Base-by-base conservation (phyloP, 305 asterid species). In the Fraxinus ornus region DNA sequence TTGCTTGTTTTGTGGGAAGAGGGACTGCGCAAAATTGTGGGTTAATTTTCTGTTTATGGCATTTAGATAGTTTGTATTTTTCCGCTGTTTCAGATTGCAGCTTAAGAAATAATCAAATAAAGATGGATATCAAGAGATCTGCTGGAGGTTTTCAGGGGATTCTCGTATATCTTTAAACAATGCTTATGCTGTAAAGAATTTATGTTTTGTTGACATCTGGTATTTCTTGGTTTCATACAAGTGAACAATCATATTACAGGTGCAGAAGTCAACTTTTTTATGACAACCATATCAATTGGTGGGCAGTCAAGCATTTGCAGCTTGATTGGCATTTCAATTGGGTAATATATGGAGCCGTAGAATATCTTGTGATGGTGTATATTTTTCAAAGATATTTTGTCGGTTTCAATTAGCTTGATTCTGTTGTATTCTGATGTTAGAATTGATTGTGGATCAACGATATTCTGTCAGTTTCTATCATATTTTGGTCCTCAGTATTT, bases 211-310 rank as follows among this genome's bases (percentile, higher is more conserved):
- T 78, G 86, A 77, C 74, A 44, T 79, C 5, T 28, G 76, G 79
- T 77, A 70, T 72, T 36, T 80, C 28, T 33, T 35, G 76, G 82
- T 75, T 82, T 70, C 55, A 32, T 80, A 26, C 77, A 32, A 68
- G 49, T 75, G 82, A 17, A 55, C 32, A 12, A 28, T 76, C 9
- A 28, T 78, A 41, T 78, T 81, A 73, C 84, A 75, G 87, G 47
- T 88, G 81, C 71, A 39, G 85, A 81, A 84, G 78, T 78, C 55
- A 78, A 78, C 80, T 24, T 70, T 79, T 44, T 36, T 28, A 68
- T 81, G 83, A 76, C 82, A 52, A 80, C 75, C 79, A 70, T 83
- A 13, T 66, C 36, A 32, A 52, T 77, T 68, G 28, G 71, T 76
- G 82, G 87, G 86, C 78, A 17, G 37, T 64, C 77, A 79, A 71